Evolutionary conservation across 306 rosid species (phyloP), one percentile per base, ranked within the genome.

Genomic region (Trifolium dubium): DNA sequence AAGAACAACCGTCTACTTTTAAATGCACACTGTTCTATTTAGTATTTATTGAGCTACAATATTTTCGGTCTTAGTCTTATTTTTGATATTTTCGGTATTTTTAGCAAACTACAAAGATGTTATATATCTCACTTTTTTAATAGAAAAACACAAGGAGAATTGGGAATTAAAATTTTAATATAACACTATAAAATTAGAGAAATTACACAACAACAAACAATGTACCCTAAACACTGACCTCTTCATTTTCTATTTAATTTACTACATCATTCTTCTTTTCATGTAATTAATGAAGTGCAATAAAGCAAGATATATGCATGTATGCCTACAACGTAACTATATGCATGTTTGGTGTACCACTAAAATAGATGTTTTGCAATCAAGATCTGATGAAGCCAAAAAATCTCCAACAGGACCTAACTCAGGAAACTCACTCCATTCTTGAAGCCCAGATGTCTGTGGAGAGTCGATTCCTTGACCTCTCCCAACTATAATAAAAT

Each of bases 341-440:
- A 12, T 5, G 18, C 6, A 18, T 29, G 69, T 39, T 40, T 64
- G 9, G 65, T 69, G 65, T 55, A 88, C 72, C 7, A 88, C 91
- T 64, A 88, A 61, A 77, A 88, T 30, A 14, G 89, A 88, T 54
- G 91, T 70, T 39, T 3, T 83, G 34, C 65, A 53, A 7, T 74
- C 47, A 19, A 79, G 31, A 71, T 85, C 89, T 0, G 83, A 18
- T 1, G 96, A 88, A 28, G 92, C 86, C 53, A 90, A 89, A 83
- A 79, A 63, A 75, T 90, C 96, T 35, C 92, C 92, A 7, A 88
- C 10, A 0, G 72, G 47, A 29, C 92, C 96, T 28, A 90, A 73
- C 70, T 90, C 92, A 8, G 83, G 73, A 31, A 86, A 86, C 66
- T 90, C 96, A 80, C 77, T 83, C 92, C 92, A 90, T 56, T 85